A percentile compares a stretch with the other conserved stretches of the same genome.
These are phyloP conservation scores for Dryas integrifolia DNA, from an alignment of 331 rosid species.

Conservation along the genomic window DNA sequence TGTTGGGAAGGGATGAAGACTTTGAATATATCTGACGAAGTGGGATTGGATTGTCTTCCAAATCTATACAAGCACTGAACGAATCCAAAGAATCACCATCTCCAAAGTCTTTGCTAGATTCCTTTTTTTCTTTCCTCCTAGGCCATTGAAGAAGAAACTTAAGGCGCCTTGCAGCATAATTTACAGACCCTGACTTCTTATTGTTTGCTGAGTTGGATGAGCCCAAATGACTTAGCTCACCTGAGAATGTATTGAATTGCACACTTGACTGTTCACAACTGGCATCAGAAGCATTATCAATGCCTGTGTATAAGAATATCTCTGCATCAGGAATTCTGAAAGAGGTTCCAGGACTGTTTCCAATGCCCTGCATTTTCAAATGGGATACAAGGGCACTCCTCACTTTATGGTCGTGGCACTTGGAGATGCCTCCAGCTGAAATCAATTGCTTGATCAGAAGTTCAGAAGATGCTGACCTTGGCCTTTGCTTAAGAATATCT, in stretches of 20 bases:
- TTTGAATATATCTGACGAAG: slow-evolving; percentile 65
- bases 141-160: slow-evolving; percentile 71
- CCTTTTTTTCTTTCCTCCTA: slow-evolving; percentile 46
- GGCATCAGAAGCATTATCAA: slow-evolving; percentile 54
- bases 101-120: slow-evolving; percentile 26
- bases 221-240: slow-evolving; percentile 41
- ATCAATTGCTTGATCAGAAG: slow-evolving; percentile 64
- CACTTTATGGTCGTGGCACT: slow-evolving; percentile 35
- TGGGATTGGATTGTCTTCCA: slow-evolving; percentile 47
- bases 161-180: slow-evolving; percentile 42
- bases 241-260: slow-evolving; percentile 40
- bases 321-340: slow-evolving; percentile 89
- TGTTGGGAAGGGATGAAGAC: slow-evolving; percentile 50
- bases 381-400: slow-evolving; percentile 55
- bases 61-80: slow-evolving; percentile 31
- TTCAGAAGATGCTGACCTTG: slow-evolving; percentile 57
- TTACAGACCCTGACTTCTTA: slow-evolving; percentile 44
- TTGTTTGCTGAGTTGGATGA: slow-evolving; percentile 39
- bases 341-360: slow-evolving; percentile 78
- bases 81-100: slow-evolving; percentile 47
- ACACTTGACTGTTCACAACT: slow-evolving; percentile 40
- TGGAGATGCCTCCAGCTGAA: slow-evolving; percentile 69
- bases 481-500: slow-evolving; percentile 63
- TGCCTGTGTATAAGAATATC: slow-evolving; percentile 73
- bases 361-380: slow-evolving; percentile 60